Conservation (phyloP, 805 yeast genomes). For the Metschnikowia picachoensis region DNA sequence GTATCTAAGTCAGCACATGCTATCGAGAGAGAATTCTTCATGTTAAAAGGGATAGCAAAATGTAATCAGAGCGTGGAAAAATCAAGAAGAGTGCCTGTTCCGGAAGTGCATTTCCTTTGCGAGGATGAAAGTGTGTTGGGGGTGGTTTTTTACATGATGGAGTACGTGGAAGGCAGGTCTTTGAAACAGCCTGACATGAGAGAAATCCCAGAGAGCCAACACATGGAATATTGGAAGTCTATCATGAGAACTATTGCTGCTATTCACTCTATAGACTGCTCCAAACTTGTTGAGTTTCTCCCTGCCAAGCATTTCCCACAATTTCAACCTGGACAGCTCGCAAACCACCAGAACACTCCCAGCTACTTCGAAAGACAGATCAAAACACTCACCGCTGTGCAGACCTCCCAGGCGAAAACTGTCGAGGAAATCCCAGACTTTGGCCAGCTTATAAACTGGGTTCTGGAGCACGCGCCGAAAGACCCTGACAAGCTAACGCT, state of each 20-base stretch:
- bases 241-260: slow-evolving; percentile 45
- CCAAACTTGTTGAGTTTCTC: slow-evolving; percentile 36
- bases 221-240: slow-evolving; percentile 40
- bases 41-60: slow-evolving; percentile 38
- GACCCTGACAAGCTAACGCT: slow-evolving; percentile 43
- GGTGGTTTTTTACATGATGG: slow-evolving; percentile 57
- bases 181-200: slow-evolving; percentile 52
- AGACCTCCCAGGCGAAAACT: slow-evolving; percentile 30
- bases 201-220: slow-evolving; percentile 25
- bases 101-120: slow-evolving; percentile 48
- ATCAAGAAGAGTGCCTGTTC: slow-evolving; percentile 46
- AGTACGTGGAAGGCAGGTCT: slow-evolving; percentile 52
- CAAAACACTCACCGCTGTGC: slow-evolving; percentile 42
- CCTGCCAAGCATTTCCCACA: slow-evolving; percentile 46
- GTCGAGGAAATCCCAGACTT: slow-evolving; percentile 50
- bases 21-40: slow-evolving; percentile 56
- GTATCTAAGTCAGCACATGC: slow-evolving; percentile 59
- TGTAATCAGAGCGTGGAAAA: slow-evolving; percentile 21
- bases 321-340: slow-evolving; percentile 24
- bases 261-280: slow-evolving; percentile 48
- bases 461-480: slow-evolving; percentile 41
- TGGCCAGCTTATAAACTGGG: slow-evolving; percentile 39
- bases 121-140: slow-evolving; percentile 55
- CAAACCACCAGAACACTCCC: slow-evolving; percentile 11
- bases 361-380: slow-evolving; percentile 54